Evolutionary conservation across 345 rosid species (phyloP).

Genomic region (Streptanthus diversifolius): DNA sequence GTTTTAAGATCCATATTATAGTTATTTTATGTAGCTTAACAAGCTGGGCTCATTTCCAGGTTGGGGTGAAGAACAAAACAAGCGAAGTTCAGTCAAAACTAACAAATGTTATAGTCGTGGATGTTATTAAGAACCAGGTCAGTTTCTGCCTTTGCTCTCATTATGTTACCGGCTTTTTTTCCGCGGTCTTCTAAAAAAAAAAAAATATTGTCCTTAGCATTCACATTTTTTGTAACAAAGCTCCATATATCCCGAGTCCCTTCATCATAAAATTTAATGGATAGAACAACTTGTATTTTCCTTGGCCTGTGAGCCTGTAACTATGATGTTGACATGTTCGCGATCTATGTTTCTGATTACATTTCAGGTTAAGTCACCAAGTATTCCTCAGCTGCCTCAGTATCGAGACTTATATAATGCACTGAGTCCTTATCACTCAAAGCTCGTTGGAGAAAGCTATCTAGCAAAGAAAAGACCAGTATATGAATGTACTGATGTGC

Average conservation of each 20-base stretch:
- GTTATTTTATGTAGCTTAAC: background rate
- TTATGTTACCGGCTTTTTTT: background rate
- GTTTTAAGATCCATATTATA: background rate
- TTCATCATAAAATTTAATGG: background rate
- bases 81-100: slow-evolving; percentile 39
- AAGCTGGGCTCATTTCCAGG: slow-evolving; percentile 42
- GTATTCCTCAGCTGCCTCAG: slow-evolving; percentile 78
- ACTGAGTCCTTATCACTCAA: slow-evolving; percentile 70
- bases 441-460: slow-evolving; percentile 91
- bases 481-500: slow-evolving; percentile 79
- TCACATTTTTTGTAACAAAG: background rate
- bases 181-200: background rate
- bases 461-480: slow-evolving; percentile 83
- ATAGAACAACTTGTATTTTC: background rate
- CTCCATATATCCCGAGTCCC: background rate
- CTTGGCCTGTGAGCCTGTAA: background rate
- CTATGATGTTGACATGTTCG: background rate
- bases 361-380: slow-evolving; percentile 63
- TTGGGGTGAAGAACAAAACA: slow-evolving; percentile 89
- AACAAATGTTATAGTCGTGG: slow-evolving; percentile 36
- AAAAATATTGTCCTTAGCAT: background rate
- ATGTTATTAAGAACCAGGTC: slow-evolving; percentile 37
- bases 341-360: slow-evolving; percentile 4
- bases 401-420: slow-evolving; percentile 65
- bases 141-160: background rate